Base-by-base conservation (phyloP, 805 yeast species). In the Komagataella mondaviorum region DNA sequence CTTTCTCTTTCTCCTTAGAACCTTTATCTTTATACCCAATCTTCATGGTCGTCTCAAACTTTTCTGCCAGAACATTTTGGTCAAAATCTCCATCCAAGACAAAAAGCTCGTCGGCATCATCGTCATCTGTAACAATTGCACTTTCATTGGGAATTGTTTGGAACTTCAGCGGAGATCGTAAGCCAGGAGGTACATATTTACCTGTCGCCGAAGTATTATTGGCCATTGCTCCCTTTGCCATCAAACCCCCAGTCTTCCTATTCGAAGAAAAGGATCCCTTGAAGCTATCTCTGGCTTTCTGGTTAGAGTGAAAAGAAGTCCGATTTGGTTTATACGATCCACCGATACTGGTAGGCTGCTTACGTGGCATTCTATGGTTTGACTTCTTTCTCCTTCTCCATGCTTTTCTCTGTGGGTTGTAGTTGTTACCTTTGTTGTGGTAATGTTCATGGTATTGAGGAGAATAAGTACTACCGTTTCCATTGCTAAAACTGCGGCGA, bases 161-260 rank as follows among this genome's bases (percentile, higher is more conserved):
- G 36, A 46, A 46, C 14, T 6, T 47, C 46, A 55, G 59, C 6
- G 81, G 75, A 0, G 78, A 75, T 61, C 89, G 72, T 56, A 83
- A 68, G 58, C 77, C 81, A n/a, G 89, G 89, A 18, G 90, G 90
- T 45, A 84, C 69, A 57, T 84, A 83, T 60, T 79, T 82, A 3
- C 85, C 85, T 44, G 71, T 65, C 5, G 74, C 60, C 4, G 63
- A 57, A 2, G 66, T 30, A 60, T 8, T 23, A 30, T 30, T 30
- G 39, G 39, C 39, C 39, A 30, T 30, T 4, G 39, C 39, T 10
- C 39, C 39, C n/a, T 30, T 30, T 55, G 45, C 62, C 60, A 18
- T 30, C 39, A 30, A 30, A 14, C 59, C 46, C 4, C 59, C 46
- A 7, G 61, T 57, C 48, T 17, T 23, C 44, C 16, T 6, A 18